phyloP scores from a whole-genome alignment of 352 stramenopile species.

The Plasmopara muralis region DNA sequence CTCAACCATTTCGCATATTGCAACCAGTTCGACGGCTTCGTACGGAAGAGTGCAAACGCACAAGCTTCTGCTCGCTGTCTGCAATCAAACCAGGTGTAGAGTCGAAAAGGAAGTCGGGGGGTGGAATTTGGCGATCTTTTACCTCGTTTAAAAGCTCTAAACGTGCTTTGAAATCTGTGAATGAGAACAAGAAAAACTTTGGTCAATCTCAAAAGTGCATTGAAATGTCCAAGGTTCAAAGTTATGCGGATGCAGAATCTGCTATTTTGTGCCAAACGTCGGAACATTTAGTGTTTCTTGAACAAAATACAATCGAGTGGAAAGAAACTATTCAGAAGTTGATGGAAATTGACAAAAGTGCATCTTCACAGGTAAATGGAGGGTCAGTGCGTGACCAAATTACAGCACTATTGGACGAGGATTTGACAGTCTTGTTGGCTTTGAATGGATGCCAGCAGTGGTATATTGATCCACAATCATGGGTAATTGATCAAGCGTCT shows the following conservation, averaged over 20 bases:
- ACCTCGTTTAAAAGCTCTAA: constrained; percentile 32
- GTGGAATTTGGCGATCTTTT: constrained; percentile 35
- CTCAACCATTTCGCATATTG: constrained; percentile 10
- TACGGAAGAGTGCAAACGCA: constrained; percentile 11
- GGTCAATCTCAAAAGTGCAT: constrained; percentile 14
- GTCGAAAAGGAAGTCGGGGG: constrained; percentile 14
- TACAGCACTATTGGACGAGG: constrained; percentile 26
- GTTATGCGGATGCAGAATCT: constrained; percentile 1
- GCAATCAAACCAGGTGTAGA: constrained; percentile 10
- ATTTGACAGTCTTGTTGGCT: constrained; percentile 21
- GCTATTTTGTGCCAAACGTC: constrained; percentile 7
- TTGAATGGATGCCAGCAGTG: constrained; percentile 32
- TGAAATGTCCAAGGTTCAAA: constrained; percentile 13
- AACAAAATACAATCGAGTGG: constrained; percentile 36
- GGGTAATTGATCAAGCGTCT: constrained; percentile 29
- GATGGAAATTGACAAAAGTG: constrained; percentile 7
- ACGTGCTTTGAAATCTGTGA: constrained; percentile 18
- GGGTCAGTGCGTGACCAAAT: constrained; percentile 24
- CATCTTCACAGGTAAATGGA: constrained; percentile 1
- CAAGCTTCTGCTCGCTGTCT: constrained; percentile 4
- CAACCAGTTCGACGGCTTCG: constrained; percentile 8
- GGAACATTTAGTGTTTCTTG: constrained; percentile 19
- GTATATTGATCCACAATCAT: constrained; percentile 46
- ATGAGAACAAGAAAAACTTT: constrained; percentile 12
- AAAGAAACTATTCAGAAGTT: constrained; percentile 25